phyloP scores from a whole-genome alignment of 2,329 filamentous ascomycete genomes.

The Aspergillus japonicus region DNA sequence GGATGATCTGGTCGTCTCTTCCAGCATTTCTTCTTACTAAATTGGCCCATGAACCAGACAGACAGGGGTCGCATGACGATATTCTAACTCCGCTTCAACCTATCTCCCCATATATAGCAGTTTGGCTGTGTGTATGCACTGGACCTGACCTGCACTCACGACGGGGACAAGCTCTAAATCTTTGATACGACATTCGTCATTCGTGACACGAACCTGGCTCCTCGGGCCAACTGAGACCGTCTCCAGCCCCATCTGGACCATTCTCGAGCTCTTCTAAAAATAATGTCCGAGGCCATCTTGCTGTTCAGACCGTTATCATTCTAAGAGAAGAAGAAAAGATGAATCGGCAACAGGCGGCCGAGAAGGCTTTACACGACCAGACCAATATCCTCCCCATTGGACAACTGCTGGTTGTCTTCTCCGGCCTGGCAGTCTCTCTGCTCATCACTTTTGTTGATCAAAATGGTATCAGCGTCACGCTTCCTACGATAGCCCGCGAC shows the following conservation, averaged over 20 bases:
- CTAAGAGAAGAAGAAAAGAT: constrained; percentile 18
- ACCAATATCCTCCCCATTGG: constrained; percentile 56
- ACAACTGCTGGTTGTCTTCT: constrained; percentile 50
- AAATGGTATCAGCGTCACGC: constrained; percentile 55
- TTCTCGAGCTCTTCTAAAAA: neutral
- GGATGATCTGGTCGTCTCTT: neutral
- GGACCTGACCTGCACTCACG: neutral
- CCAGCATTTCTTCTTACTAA: neutral
- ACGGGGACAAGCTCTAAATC: neutral
- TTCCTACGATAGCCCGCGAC: constrained; percentile 54
- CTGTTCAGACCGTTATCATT: neutral
- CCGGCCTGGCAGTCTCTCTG: constrained; percentile 52
- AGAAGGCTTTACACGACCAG: constrained; percentile 54
- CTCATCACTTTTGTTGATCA: constrained; percentile 59
- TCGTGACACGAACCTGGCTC: neutral
- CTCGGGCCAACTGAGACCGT: neutral
- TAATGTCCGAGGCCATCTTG: neutral
- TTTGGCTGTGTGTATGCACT: neutral
- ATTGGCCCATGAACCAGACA: neutral
- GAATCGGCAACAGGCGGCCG: constrained; percentile 40
- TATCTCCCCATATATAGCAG: neutral
- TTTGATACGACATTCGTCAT: neutral
- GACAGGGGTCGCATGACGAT: neutral
- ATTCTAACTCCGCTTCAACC: neutral
- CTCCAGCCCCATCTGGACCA: neutral